These are phyloP conservation scores for Arthrobotrys megalospora DNA, from an alignment of 2,329 filamentous ascomycete genomes.

Conservation along the genomic window DNA sequence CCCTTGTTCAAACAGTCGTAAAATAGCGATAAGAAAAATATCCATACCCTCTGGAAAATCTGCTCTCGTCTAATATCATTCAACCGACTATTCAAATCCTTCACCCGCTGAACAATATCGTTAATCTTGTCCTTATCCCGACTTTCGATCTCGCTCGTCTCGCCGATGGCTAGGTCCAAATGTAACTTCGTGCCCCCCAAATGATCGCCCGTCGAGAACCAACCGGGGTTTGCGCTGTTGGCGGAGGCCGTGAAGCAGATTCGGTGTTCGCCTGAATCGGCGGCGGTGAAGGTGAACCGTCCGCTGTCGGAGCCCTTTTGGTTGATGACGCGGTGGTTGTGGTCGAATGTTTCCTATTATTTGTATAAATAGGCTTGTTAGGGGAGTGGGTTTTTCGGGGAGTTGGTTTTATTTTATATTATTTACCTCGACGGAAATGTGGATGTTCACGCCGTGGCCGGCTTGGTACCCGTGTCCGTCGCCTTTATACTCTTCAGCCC, in stretches of 20 bases:
- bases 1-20: neutral
- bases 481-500: conserved; percentile 85
- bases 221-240: conserved; percentile 77
- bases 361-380: conserved; percentile 12
- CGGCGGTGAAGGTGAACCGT: conserved; percentile 94
- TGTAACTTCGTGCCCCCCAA: conserved; percentile 84
- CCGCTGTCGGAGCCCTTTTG: conserved; percentile 83
- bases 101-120: conserved; percentile 88
- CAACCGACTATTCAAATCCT: conserved; percentile 88
- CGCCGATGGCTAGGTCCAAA: conserved; percentile 92
- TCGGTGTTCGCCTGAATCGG: conserved; percentile 90
- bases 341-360: conserved; percentile 88
- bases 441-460: conserved; percentile 83
- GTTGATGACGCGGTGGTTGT: conserved; percentile 94
- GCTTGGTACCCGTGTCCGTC: conserved; percentile 77
- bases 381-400: neutral
- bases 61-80: conserved; percentile 93
- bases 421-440: conserved; percentile 87
- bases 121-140: conserved; percentile 93
- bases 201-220: conserved; percentile 76
- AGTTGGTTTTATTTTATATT: conserved; percentile 48
- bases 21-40: too few relatives aligned
- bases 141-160: conserved; percentile 93
- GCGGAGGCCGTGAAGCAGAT: conserved; percentile 88
- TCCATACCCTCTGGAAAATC: conserved; percentile 88